phyloP scores from a whole-genome alignment of 2,329 filamentous ascomycete species.

The Colletotrichum sp. region DNA sequence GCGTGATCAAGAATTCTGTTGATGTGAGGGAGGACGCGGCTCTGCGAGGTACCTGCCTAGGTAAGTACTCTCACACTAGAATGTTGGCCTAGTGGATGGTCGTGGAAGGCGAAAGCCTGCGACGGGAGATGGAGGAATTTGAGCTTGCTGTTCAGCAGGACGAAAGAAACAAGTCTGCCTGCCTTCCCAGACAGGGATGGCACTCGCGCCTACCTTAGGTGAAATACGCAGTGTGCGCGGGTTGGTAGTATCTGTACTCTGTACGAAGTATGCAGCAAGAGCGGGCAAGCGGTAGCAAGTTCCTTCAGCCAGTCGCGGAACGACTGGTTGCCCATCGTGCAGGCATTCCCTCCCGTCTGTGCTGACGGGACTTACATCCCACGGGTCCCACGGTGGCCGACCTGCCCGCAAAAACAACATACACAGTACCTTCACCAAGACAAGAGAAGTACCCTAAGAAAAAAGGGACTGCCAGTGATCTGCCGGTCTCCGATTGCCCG shows the following conservation, averaged over 20 bases:
- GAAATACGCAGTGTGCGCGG: not conserved
- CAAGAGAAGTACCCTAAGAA: not conserved
- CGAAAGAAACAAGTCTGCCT: not conserved
- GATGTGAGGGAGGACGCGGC: not conserved
- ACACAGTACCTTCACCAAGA: not conserved
- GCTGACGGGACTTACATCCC: not conserved
- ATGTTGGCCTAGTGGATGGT: not conserved
- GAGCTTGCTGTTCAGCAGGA: not conserved
- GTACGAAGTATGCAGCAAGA: not conserved
- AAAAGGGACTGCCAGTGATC: not conserved
- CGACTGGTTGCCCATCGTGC: not conserved
- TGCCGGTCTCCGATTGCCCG: slow-evolving; percentile 8
- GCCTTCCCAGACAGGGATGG: not conserved
- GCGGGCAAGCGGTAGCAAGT: not conserved
- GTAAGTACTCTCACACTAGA: not conserved
- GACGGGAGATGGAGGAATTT: not conserved
- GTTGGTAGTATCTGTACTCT: not conserved
- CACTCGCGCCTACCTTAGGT: not conserved
- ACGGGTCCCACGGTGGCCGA: not conserved
- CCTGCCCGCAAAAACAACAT: not conserved
- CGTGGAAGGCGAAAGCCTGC: not conserved
- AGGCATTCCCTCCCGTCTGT: not conserved
- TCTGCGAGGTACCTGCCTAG: not conserved
- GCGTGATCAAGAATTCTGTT: not conserved
- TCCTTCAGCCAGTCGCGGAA: not conserved